Evolutionary conservation across 2,329 filamentous ascomycete species (phyloP).

Genomic region (Colletotrichum sp.): DNA sequence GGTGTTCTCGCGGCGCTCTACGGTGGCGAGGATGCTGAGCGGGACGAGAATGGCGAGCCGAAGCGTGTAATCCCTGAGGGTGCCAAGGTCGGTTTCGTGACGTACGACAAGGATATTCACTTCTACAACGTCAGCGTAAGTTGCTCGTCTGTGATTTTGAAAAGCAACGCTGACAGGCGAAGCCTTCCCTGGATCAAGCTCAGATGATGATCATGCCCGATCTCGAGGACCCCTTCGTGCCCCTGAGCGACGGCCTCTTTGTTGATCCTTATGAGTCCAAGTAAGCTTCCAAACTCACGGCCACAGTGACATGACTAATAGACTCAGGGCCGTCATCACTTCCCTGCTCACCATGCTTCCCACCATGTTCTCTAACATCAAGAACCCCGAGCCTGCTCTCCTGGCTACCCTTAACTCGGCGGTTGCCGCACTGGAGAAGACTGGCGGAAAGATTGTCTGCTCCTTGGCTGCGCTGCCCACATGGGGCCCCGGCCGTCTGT

Average conservation of each 20-base stretch:
- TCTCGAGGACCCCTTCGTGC: constrained; percentile 94
- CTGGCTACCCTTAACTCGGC: constrained; percentile 85
- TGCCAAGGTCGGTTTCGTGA: constrained; percentile 91
- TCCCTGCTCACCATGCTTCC: constrained; percentile 86
- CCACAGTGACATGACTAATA: constrained; percentile 27
- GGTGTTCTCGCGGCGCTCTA: constrained; percentile 88
- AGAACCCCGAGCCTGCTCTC: constrained; percentile 89
- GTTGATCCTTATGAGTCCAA: constrained; percentile 93
- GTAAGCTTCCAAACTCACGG: constrained; percentile 39
- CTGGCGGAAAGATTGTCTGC: constrained; percentile 91
- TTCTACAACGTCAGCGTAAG: constrained; percentile 93
- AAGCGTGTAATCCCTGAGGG: constrained; percentile 73
- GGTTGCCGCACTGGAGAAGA: constrained; percentile 80
- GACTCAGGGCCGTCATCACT: constrained; percentile 72
- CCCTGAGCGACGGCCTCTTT: constrained; percentile 88
- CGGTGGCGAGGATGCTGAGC: constrained; percentile 63
- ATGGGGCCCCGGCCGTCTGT: constrained; percentile 85
- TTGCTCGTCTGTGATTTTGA: constrained; percentile 23
- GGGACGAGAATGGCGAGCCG: constrained; percentile 56
- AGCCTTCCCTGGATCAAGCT: constrained; percentile 80
- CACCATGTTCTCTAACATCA: constrained; percentile 83
- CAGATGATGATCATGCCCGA: constrained; percentile 99
- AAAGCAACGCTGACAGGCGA: neutral
- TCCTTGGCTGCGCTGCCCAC: constrained; percentile 88
- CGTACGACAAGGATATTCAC: constrained; percentile 95